phyloP scores from a whole-genome alignment of 1,284 basidiomycete genomes.

The Meira miltonrushii region DNA sequence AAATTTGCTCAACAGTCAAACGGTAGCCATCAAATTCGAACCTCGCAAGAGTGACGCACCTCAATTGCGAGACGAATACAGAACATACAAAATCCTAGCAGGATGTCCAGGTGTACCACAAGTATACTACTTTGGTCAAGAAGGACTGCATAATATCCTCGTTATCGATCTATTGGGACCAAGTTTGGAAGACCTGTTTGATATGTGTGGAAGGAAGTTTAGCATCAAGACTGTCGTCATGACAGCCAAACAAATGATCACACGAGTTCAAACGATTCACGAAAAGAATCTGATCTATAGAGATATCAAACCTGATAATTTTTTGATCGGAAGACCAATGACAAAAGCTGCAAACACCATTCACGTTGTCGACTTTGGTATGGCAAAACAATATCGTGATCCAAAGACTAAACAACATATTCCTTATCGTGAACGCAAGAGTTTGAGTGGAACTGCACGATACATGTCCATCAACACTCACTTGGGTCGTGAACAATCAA shows the following conservation, averaged over 20 bases:
- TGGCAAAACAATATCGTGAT: slow-evolving; percentile 96
- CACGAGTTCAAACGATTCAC: slow-evolving; percentile 83
- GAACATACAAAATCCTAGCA: slow-evolving; percentile 88
- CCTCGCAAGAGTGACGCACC: slow-evolving; percentile 93
- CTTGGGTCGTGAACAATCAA: slow-evolving; percentile 83
- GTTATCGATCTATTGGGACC: slow-evolving; percentile 93
- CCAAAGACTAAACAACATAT: slow-evolving; percentile 96
- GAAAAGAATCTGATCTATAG: slow-evolving; percentile 96
- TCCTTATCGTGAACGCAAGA: slow-evolving; percentile 90
- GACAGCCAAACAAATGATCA: slow-evolving; percentile 85
- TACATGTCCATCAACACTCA: slow-evolving; percentile 99
- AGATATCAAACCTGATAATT: slow-evolving; percentile 96
- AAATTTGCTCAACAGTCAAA: slow-evolving; percentile 88
- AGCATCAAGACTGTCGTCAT: slow-evolving; percentile 92
- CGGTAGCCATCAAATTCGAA: slow-evolving; percentile 97
- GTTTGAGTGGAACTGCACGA: slow-evolving; percentile 77
- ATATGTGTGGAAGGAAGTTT: slow-evolving; percentile 93
- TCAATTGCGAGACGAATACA: slow-evolving; percentile 90
- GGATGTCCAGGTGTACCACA: slow-evolving; percentile 86
- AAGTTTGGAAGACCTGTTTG: slow-evolving; percentile 86
- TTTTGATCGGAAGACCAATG: slow-evolving; percentile 81
- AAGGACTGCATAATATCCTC: slow-evolving; percentile 93
- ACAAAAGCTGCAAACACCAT: slow-evolving; percentile 81
- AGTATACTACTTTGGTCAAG: slow-evolving; percentile 95
- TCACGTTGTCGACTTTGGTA: slow-evolving; percentile 87